Conservation (phyloP, 805 yeast species). For the Monosporozyma solicola region DNA sequence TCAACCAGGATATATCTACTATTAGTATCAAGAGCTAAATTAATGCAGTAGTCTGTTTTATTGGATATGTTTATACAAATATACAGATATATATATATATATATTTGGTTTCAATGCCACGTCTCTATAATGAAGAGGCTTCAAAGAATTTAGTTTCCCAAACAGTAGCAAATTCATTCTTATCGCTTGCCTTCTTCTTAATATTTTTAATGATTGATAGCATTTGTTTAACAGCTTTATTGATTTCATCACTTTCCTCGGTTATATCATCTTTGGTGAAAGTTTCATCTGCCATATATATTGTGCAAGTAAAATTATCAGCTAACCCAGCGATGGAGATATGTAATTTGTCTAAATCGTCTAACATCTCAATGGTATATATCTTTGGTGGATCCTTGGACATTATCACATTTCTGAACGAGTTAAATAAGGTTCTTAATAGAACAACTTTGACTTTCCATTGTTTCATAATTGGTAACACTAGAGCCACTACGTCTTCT, state of each 20-base stretch:
- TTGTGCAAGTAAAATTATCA: constrained; percentile 52
- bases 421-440: constrained; percentile 47
- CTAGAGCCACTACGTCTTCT: constrained; percentile 13
- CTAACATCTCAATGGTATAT: constrained; percentile 36
- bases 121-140: background rate
- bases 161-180: constrained; percentile 31
- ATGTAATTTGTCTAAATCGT: constrained; percentile 39
- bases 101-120: background rate
- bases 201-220: constrained; percentile 35
- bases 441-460: constrained; percentile 42
- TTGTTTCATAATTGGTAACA: constrained; percentile 31
- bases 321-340: constrained; percentile 35
- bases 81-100: background rate
- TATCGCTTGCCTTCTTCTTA: constrained; percentile 43
- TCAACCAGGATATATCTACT: no score
- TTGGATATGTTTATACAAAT: background rate
- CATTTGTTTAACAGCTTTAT: constrained; percentile 21
- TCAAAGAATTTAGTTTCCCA: constrained; percentile 28
- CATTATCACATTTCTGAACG: constrained; percentile 53
- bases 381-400: constrained; percentile 6
- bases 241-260: constrained; percentile 19
- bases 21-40: no score
- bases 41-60: background rate
- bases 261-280: constrained; percentile 31
- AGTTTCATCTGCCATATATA: constrained; percentile 34